Evolutionary conservation across 225 moss, liverwort and hornwort species (phyloP).

Genomic region (Takakia lepidozioides): DNA sequence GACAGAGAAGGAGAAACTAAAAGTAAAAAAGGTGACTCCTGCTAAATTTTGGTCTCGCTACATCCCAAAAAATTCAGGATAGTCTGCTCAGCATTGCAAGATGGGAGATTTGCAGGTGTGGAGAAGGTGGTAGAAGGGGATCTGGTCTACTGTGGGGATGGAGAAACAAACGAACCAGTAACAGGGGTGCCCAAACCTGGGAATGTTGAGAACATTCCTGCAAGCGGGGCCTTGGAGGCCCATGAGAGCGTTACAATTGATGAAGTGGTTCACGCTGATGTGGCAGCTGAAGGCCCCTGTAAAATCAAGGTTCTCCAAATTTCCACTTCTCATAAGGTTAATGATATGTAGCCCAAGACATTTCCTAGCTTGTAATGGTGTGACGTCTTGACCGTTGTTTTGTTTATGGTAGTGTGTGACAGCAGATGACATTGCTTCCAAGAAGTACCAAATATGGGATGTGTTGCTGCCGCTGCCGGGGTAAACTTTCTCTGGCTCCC

Average conservation of each 20-base stretch:
- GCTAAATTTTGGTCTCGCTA: too few relatives aligned
- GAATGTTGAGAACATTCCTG: conserved; percentile 14
- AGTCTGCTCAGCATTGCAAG: too few relatives aligned
- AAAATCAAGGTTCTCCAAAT: conserved; percentile 68
- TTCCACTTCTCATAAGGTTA: too few relatives aligned
- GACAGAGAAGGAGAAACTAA: too few relatives aligned
- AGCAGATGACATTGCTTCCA: conserved; percentile 59
- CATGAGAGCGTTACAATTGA: conserved; percentile 41
- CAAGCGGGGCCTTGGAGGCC: conserved; percentile 14
- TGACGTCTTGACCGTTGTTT: too few relatives aligned
- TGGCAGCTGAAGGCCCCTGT: conserved; percentile 38
- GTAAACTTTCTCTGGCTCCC: conserved; percentile 39
- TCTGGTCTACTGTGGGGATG: conserved; percentile 58
- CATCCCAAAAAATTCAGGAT: too few relatives aligned
- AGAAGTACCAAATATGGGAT: conserved; percentile 66
- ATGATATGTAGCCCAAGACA: too few relatives aligned
- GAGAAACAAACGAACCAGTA: conserved; percentile 17
- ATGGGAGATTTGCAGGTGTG: conserved; percentile 76
- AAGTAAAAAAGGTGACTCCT: too few relatives aligned
- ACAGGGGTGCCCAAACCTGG: conserved; percentile 20
- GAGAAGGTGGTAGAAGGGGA: conserved; percentile 79
- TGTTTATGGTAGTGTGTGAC: conserved; percentile 56
- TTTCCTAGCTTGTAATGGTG: too few relatives aligned
- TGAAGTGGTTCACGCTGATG: conserved; percentile 51
- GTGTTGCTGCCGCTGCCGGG: conserved; percentile 92